Evolutionary conservation across 2,329 filamentous ascomycete genomes (phyloP).

Genomic region (Alternaria rosae): DNA sequence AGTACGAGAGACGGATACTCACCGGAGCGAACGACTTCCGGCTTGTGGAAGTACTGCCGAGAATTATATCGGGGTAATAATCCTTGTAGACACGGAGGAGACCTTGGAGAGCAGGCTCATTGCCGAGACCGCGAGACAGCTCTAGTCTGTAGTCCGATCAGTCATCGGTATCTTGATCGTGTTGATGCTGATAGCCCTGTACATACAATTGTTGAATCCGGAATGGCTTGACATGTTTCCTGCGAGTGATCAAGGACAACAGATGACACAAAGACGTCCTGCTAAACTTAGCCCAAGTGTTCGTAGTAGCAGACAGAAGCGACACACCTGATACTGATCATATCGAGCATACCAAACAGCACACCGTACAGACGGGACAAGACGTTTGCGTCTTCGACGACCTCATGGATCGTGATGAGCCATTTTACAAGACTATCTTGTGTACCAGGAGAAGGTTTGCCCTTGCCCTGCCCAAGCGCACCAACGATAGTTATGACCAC

Average conservation of each 20-base stretch:
- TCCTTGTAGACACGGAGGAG: slow-evolving; percentile 86
- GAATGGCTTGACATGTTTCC: slow-evolving; percentile 84
- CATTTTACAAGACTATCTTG: slow-evolving; percentile 78
- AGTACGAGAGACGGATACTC: slow-evolving; percentile 36
- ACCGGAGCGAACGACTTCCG: slow-evolving; percentile 50
- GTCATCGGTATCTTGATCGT: slow-evolving; percentile 9
- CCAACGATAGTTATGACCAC: slow-evolving; percentile 72
- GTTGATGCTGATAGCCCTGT: neutral
- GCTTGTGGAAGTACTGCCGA: slow-evolving; percentile 67
- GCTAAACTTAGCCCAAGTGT: slow-evolving; percentile 32
- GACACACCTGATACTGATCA: slow-evolving; percentile 72
- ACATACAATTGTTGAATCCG: slow-evolving; percentile 74
- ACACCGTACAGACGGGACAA: slow-evolving; percentile 76
- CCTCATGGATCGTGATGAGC: slow-evolving; percentile 78
- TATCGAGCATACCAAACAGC: slow-evolving; percentile 83
- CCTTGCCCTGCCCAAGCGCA: slow-evolving; percentile 77
- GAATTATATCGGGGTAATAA: slow-evolving; percentile 88
- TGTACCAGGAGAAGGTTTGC: slow-evolving; percentile 74
- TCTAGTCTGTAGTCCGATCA: slow-evolving; percentile 53
- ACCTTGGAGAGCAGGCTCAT: slow-evolving; percentile 76
- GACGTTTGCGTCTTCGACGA: slow-evolving; percentile 68
- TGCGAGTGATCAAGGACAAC: slow-evolving; percentile 77
- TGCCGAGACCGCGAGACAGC: slow-evolving; percentile 58
- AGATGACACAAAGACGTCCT: slow-evolving; percentile 72
- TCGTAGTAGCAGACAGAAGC: slow-evolving; percentile 6